Base-by-base conservation (phyloP, 2,329 filamentous ascomycete genomes). In the Hypoxylon sp. region DNA sequence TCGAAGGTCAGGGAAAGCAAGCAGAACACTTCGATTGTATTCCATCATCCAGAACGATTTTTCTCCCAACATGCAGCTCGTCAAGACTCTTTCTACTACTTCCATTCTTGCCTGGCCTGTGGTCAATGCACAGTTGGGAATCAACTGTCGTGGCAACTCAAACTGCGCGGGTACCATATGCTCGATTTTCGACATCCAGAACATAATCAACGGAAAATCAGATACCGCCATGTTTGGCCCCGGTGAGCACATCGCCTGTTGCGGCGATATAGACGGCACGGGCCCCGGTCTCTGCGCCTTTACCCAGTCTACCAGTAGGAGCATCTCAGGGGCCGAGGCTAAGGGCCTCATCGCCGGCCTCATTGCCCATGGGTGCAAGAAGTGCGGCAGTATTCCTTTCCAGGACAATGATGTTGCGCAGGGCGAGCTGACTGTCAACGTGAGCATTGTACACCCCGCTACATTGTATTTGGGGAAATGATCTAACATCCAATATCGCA, bases 351-450 rank as follows among this genome's bases (percentile, higher is more conserved):
- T 41, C 38, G n/a, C 38, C n/a, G 38, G 38, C 38, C 38, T 41
- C n/a, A 19, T 19, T 19, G 38, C 4, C 38, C 38, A 41, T n/a
- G 7, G 7, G n/a, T 41, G 38, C n/a, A 41, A 41, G 7, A 41
- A 41, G 38, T 41, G 38, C 38, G 38, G 38, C 38, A 41, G 38
- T 19, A 41, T 41, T 41, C 38, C 38, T 41, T 41, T 41, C 38
- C 38, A 41, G 38, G 7, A 41, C n/a, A 41, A 41, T 7, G n/a
- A 41, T 11, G 38, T 41, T 10, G 38, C 38, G n/a, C n/a, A 41
- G 38, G 38, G 38, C n/a, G 14, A 41, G n/a, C 38, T 41, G 38
- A 41, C 38, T 9, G 38, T 41, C 38, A 41, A 41, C 38, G 38
- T 41, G 38, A 41, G 38, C 38, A 41, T 3, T 41, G 19, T 41